Evolutionary conservation across 2,329 filamentous ascomycete species (phyloP), one percentile per base, ranked within the genome.

Genomic region (Leptographium galeiforme): DNA sequence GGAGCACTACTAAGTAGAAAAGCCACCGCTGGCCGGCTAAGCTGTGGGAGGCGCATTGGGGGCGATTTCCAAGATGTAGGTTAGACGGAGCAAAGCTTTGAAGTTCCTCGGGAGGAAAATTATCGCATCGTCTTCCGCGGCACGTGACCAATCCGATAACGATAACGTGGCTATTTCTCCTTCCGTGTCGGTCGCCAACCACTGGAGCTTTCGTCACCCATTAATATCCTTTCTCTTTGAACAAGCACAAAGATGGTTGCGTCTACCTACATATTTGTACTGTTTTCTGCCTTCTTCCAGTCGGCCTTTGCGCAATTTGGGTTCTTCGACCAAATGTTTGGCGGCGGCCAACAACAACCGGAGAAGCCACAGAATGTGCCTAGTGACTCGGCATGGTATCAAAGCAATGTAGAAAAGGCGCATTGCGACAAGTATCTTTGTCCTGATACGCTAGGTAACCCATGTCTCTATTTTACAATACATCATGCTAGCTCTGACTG

Each of bases 241-340:
- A 6, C 4, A 50, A n/a, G 16, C 54, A 67, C 43, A n/a, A 50
- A 53, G 33, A 71, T 71, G 69, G 63, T 58, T 46, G 56, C 62
- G 55, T 53, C 63, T 13, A 53, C 55, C 51, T 53, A 57, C 34
- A 49, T 67, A 39, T 57, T 64, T n/a, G 53, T 76, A 51, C 61
- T 76, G 46, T 59, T 81, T 19, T 65, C 89, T 16, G 70, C 86
- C 50, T 67, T 89, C 33, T 64, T 87, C 55, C 70, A 79, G 57
- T 68, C 79, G 16, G 81, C 76, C 5, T 72, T 77, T 54, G 88
- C 88, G 12, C 91, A 97, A 70, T 97, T 97, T 68, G 85, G 88
- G 65, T 95, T 98, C 78, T 98, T 97, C 71, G 90, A 96, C 67
- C 89, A 97, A 63, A 95, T 97, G 88, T 97, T 98, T 48, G 79